Conservation (phyloP, 345 rosid species). For the Populus deltoides region DNA sequence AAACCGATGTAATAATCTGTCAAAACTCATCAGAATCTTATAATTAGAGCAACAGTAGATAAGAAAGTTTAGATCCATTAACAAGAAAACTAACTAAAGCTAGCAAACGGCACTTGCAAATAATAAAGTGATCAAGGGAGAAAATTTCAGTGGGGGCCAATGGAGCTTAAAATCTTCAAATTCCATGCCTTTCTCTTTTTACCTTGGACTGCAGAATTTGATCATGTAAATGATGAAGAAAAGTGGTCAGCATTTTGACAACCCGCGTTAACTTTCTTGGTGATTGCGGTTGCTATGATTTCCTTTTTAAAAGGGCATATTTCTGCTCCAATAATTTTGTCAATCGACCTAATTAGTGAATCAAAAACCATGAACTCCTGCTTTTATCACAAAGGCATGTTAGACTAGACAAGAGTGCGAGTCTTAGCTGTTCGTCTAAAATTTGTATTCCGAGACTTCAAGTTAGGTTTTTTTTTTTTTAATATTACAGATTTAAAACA, state of each 20-base stretch:
- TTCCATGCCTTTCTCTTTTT: background rate
- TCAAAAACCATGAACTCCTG: background rate
- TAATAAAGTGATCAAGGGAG: background rate
- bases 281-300: background rate
- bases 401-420: no score
- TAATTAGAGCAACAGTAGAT: no score
- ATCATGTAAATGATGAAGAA: background rate
- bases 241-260: background rate
- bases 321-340: background rate
- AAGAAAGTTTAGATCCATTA: no score
- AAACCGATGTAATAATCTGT: no score
- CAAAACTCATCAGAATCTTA: no score
- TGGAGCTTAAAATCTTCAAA: background rate
- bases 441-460: no score
- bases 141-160: background rate
- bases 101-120: background rate
- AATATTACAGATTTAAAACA: no score
- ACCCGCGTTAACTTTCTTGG: background rate
- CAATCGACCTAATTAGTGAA: background rate
- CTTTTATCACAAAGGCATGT: background rate
- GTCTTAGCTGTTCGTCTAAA: no score
- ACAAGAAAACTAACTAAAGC: no score
- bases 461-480: no score
- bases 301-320: background rate
- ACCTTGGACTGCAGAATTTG: background rate